Evolutionary conservation across 495 filamentous ascomycete genomes (phyloP), one percentile per base, ranked within the genome.

Genomic region (Physcia stellaris): DNA sequence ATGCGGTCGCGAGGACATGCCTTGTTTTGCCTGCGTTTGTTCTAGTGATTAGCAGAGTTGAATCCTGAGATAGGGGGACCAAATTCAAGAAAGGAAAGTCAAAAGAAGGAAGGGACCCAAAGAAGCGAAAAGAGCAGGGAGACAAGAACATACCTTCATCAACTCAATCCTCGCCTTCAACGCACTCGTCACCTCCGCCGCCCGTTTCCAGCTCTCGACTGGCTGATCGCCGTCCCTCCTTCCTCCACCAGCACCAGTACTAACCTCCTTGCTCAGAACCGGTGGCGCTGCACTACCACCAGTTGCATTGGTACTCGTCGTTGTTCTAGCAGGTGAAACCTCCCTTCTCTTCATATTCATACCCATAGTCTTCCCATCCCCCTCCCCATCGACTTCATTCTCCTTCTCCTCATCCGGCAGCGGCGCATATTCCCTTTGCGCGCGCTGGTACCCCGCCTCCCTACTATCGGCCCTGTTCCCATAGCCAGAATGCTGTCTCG

Each of bases 121-220:
- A 29, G 26, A n/a, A n/a, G n/a, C n/a, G n/a, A 20, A 6, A 29
- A 29, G 18, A 23, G 24, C 16, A n/a, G n/a, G n/a, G n/a, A n/a
- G n/a, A n/a, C n/a, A n/a, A n/a, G 24, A 31, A 58, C 71, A 32
- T 47, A 80, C 77, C 72, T 81, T 81, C 77, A 81, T 81, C 57
- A 77, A 64, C 68, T 99, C 92, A 57, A 99, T 99, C 58, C 88
- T 72, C 30, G 86, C 80, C 66, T 96, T 99, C 51, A 99, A 60
- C 58, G 90, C 86, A 57, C 83, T 95, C 28, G 92, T 99, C 9
- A 99, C 92, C 64, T 99, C 92, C n/a, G 90, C 90, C 21, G 92
- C 92, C 48, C 92, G 65, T 65, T 87, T 92, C 86, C 90, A 99
- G 55, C 85, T 95, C 61, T 95, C 90, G 32, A 85, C 80, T 10